phyloP scores from a whole-genome alignment of 2,329 filamentous ascomycete species.

The Xylariaceae sp. region DNA sequence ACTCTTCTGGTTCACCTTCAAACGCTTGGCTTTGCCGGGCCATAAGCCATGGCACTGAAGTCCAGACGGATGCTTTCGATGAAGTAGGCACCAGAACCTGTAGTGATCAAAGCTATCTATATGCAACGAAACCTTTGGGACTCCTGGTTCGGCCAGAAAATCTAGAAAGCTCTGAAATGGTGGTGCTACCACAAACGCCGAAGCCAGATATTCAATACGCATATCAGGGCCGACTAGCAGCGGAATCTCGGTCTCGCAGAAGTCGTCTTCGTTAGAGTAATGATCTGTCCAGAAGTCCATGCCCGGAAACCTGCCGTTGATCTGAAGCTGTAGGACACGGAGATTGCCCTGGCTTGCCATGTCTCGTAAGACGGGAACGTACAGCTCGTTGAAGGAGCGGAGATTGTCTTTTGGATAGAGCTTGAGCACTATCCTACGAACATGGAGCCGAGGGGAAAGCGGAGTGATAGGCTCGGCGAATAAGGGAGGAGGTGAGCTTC shows the following conservation, averaged over 20 bases:
- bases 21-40: conserved; percentile 25
- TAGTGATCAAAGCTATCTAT: conserved; percentile 29
- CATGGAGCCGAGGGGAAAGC: conserved; percentile 35
- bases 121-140: conserved; percentile 23
- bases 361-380: conserved; percentile 29
- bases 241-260: conserved; percentile 24
- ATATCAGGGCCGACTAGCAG: conserved; percentile 20
- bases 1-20: conserved; percentile 31
- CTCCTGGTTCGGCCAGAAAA: conserved; percentile 24
- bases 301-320: conserved; percentile 32
- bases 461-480: conserved; percentile 26
- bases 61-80: conserved; percentile 28
- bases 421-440: conserved; percentile 33
- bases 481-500: conserved; percentile 26
- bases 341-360: conserved; percentile 36
- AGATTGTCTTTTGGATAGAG: conserved; percentile 33
- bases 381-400: conserved; percentile 28
- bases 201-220: conserved; percentile 25
- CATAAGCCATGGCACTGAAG: conserved; percentile 32
- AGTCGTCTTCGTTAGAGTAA: conserved; percentile 21
- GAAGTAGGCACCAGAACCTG: conserved; percentile 38
- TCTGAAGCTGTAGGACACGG: conserved; percentile 30
- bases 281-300: conserved; percentile 35
- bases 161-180: conserved; percentile 39
- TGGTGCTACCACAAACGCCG: conserved; percentile 31